Conservation (phyloP, 179 eudicot species). For the Gypsophila paniculata region DNA sequence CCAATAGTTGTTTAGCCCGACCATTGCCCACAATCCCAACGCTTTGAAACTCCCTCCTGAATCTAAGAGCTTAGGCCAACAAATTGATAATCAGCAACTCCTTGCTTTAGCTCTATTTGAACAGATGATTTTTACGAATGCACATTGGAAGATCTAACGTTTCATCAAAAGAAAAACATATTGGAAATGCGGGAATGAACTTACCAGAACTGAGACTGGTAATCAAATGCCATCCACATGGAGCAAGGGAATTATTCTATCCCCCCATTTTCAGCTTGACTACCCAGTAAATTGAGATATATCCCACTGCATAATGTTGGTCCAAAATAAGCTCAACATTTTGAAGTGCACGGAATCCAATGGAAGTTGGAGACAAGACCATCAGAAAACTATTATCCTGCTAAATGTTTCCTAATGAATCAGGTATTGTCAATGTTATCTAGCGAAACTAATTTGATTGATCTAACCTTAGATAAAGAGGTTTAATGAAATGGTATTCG, state of each 20-base stretch:
- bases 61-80: background rate
- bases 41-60: no score
- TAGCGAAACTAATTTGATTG: no score
- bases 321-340: constrained; percentile 4
- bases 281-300: no score
- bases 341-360: background rate
- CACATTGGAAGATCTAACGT: background rate
- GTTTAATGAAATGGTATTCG: background rate
- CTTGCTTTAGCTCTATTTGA: background rate
- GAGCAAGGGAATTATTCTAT: background rate
- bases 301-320: background rate
- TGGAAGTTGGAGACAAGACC: background rate
- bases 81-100: background rate
- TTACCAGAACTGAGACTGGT: background rate
- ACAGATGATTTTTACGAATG: background rate
- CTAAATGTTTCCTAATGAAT: background rate
- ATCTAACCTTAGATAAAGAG: no score
- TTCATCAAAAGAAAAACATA: background rate
- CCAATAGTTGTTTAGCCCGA: no score
- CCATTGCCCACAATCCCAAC: no score
- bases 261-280: background rate
- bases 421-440: background rate
- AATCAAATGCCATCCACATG: background rate
- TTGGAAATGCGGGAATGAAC: background rate
- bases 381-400: background rate